Evolutionary conservation across 805 yeast genomes (phyloP), one percentile per base, ranked within the genome.

Genomic region (Priceomyces castillae): DNA sequence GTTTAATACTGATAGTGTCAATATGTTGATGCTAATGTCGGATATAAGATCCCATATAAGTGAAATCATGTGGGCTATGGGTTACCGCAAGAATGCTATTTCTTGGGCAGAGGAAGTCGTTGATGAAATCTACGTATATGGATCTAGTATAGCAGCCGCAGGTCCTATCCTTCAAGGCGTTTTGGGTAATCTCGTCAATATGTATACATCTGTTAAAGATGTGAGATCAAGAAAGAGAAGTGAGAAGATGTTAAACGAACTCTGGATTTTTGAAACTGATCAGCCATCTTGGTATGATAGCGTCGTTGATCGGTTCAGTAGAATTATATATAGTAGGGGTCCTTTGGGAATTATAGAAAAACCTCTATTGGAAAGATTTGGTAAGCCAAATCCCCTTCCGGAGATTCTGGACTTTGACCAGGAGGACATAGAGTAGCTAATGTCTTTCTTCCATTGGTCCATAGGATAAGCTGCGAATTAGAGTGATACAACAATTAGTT

Each of bases 321-420:
- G 58, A 40, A 69, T 69, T 39, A 67, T 71, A 28, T 70, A 69
- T 53, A 51, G 61, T 47, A 57, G 56, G 38, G 76, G 76, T 1
- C 76, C 76, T 1, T 53, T 71, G 35, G 76, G 74, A 3, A 56
- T 71, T 17, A 48, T 71, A 16, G 73, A 67, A 41, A 71, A 69
- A 49, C 69, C 65, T 1, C 49, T 71, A 30, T 47, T 52, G 4
- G 76, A 71, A 46, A 52, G 76, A 34, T 62, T 66, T 40, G 74
- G 74, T 0, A 58, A 57, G 4, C 62, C 69, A 1, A 53, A 55
- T 37, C 50, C 61, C 25, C 44, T 69, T 4, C 66, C 63, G 9
- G 70, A 67, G 34, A 52, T 71, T 11, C 74, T 70, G 50, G 71
- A 69, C 53, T 61, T 61, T 46, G 76, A 71, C 49, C 65, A 60